Evolutionary conservation across 2,329 filamentous ascomycete genomes (phyloP), one percentile per base, ranked within the genome.

Genomic region (Colletotrichum noveboracense): DNA sequence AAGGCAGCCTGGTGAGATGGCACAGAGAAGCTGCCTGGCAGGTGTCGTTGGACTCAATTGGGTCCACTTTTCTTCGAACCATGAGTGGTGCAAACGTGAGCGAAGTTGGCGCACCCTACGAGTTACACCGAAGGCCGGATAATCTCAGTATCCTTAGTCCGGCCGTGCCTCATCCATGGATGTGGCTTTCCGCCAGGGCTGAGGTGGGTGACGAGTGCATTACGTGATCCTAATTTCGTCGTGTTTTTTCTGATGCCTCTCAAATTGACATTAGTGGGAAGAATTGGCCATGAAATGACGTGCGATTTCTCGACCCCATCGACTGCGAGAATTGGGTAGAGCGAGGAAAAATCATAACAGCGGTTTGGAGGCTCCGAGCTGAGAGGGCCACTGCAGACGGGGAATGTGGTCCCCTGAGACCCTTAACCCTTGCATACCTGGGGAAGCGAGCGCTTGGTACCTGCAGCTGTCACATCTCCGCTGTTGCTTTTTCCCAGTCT

Each of bases 361-460:
- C 26, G 58, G n/a, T 6, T 32, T 38, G 60, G 60, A 62, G 60
- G 32, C 28, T 36, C 60, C n/a, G 24, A 58, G 43, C 14, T n/a
- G 56, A 32, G 56, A 62, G 58, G 30, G 32, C 30, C 14, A 32
- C 26, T 28, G 58, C 26, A 16, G 56, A 38, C 55, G 55, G 32
- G 36, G 24, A 30, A 61, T 32, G 34, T 30, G 55, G 64, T 61
- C 34, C 65, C 5, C 64, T 61, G 28, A 21, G 9, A 52, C 30
- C 36, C 55, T 62, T 48, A 28, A 18, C 66, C 56, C 66, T 64
- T 70, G 71, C 67, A 75, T 71, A 38, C 13, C 60, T 30, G 68
- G 60, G 67, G 52, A 71, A 66, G 72, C 52, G 58, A n/a, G 71
- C 43, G 43, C 72, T 60, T 26, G 64, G 73, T 73, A 73, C 70